phyloP scores from a whole-genome alignment of 495 filamentous ascomycete genomes.

The Penicillium malachiteum region DNA sequence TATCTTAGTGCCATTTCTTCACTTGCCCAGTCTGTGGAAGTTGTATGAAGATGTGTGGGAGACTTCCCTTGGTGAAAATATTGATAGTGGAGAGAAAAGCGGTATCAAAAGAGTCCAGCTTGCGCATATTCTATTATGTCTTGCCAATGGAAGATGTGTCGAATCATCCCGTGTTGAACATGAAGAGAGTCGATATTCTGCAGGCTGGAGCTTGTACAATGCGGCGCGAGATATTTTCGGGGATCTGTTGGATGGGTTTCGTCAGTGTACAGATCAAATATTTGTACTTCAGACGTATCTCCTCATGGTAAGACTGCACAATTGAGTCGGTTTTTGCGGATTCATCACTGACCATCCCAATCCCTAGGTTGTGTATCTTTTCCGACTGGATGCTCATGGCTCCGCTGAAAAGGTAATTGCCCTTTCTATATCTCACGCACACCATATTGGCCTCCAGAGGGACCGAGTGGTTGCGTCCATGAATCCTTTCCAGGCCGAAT shows the following conservation, averaged over 20 bases:
- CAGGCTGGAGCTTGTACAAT: conserved; percentile 28
- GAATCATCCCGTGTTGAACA: conserved; percentile 15
- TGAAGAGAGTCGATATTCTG: conserved; percentile 21
- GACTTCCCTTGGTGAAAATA: not conserved
- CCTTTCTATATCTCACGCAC: conserved; percentile 25
- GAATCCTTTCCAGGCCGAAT: conserved; percentile 17
- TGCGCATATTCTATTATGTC: conserved; percentile 22
- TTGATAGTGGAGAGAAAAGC: not conserved
- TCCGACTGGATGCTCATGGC: conserved; percentile 28
- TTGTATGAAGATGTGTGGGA: conserved; percentile 16
- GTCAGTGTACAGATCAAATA: conserved; percentile 18
- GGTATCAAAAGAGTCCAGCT: conserved; percentile 8
- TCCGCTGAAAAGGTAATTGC: conserved; percentile 29
- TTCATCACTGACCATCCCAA: not conserved
- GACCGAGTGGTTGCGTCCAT: conserved; percentile 15
- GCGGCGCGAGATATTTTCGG: conserved; percentile 26
- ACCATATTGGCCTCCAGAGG: conserved; percentile 28
- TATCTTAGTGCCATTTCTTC: conserved; percentile 26
- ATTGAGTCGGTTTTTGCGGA: too few species aligned
- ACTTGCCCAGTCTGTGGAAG: conserved; percentile 16
- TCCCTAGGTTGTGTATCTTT: conserved; percentile 26
- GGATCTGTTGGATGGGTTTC: conserved; percentile 20
- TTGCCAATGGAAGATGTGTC: conserved; percentile 28
- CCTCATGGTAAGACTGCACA: conserved; percentile 17
- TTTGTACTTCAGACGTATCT: conserved; percentile 24